Percentiles rank a stretch among this genome's conserved stretches.
Evolutionary conservation across 495 filamentous ascomycete species (phyloP).

Genomic region (Trichoderma reesei): DNA sequence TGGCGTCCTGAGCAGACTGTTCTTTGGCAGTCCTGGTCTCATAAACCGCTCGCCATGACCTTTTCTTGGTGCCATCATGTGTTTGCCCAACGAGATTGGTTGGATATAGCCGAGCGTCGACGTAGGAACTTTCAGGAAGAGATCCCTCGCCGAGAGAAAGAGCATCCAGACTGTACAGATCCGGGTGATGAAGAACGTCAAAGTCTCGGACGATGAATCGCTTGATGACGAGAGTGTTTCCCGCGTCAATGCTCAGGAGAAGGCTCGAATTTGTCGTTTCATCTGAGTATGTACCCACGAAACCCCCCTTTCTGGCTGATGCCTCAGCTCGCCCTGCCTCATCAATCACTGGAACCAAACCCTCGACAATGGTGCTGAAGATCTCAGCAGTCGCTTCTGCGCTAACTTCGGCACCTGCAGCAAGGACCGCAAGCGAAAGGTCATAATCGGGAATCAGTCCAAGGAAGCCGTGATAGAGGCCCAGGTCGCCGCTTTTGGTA

Average conservation of each 20-base stretch:
- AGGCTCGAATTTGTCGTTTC: slow-evolving; percentile 31
- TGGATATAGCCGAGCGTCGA: slow-evolving; percentile 22
- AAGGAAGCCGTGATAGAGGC: slow-evolving; percentile 35
- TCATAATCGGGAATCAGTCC: slow-evolving; percentile 43
- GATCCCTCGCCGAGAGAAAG: slow-evolving; percentile 1
- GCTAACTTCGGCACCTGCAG: slow-evolving; percentile 27
- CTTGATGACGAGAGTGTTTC: slow-evolving; percentile 31
- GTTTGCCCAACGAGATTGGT: slow-evolving; percentile 15
- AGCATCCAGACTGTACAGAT: slow-evolving; percentile 14
- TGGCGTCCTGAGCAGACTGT: slow-evolving; percentile 17
- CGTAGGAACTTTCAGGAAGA: slow-evolving; percentile 10
- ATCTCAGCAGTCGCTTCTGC: slow-evolving; percentile 18
- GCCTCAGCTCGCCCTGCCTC: slow-evolving; percentile 35
- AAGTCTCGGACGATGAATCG: slow-evolving; percentile 32
- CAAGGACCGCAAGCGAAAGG: slow-evolving; percentile 39
- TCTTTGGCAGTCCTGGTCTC: slow-evolving; percentile 19
- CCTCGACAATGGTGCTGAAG: slow-evolving; percentile 26
- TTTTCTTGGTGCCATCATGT: slow-evolving; percentile 13
- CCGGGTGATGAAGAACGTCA: slow-evolving; percentile 28
- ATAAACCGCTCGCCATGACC: slow-evolving; percentile 23
- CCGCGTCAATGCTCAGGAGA: slow-evolving; percentile 31
- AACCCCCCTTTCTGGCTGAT: slow-evolving; percentile 8
- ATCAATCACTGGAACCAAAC: slow-evolving; percentile 36
- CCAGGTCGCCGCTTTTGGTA: slow-evolving; percentile 44
- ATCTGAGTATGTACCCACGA: slow-evolving; percentile 32